Percentiles rank a stretch among this genome's conserved stretches.
Evolutionary conservation across 2,329 filamentous ascomycete genomes (phyloP).

Genomic region (Cordyceps militaris): DNA sequence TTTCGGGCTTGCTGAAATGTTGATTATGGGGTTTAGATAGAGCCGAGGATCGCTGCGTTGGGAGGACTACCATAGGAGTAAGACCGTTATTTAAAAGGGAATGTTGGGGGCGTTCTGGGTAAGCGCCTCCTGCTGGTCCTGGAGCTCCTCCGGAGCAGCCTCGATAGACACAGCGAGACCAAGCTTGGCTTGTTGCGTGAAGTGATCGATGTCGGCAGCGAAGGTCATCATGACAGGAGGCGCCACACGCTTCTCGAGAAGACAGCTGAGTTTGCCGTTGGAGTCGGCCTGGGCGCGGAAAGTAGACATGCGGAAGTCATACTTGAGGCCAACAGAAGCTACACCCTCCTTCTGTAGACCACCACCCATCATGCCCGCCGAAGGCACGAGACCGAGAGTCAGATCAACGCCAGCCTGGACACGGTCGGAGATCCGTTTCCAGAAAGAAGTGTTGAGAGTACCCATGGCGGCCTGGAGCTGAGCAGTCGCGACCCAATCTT

Average conservation of each 20-base stretch:
- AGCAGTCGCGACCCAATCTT: slow-evolving; percentile 87
- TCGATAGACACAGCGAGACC: slow-evolving; percentile 91
- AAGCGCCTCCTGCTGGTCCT: slow-evolving; percentile 69
- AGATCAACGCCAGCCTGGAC: slow-evolving; percentile 94
- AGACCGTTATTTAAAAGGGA: slow-evolving; percentile 48
- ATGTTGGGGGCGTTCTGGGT: slow-evolving; percentile 49
- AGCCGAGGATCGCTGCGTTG: slow-evolving; percentile 2
- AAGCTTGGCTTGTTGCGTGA: slow-evolving; percentile 92
- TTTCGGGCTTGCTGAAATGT: background rate
- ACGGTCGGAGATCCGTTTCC: slow-evolving; percentile 85
- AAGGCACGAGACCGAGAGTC: slow-evolving; percentile 73
- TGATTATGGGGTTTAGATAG: background rate
- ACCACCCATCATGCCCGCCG: slow-evolving; percentile 64
- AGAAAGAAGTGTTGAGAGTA: slow-evolving; percentile 85
- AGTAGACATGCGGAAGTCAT: slow-evolving; percentile 92
- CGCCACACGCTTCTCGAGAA: slow-evolving; percentile 93
- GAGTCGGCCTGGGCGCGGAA: slow-evolving; percentile 96
- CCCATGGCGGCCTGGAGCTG: slow-evolving; percentile 80
- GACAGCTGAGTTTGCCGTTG: slow-evolving; percentile 83
- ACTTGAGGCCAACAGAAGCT: slow-evolving; percentile 90
- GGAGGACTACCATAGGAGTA: background rate
- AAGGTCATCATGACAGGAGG: slow-evolving; percentile 91
- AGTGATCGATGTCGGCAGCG: slow-evolving; percentile 92
- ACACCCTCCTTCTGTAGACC: slow-evolving; percentile 77
- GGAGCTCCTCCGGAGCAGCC: slow-evolving; percentile 74